These are phyloP conservation scores for Penicillium arizonense DNA, from an alignment of 495 filamentous ascomycete genomes.

Conservation along the genomic window DNA sequence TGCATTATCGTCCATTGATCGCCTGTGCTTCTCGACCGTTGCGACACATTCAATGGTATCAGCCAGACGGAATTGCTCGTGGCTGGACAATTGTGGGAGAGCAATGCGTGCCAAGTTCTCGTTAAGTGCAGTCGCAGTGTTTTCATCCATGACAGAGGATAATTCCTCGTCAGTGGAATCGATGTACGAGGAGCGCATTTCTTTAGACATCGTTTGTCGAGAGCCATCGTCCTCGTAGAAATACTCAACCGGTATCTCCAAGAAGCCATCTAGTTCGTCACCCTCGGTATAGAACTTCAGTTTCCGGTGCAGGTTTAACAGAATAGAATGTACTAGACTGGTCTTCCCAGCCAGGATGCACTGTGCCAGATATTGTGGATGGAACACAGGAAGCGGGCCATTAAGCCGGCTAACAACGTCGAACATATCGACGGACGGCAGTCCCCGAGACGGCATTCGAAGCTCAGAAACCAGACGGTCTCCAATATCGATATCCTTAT, in stretches of 20 bases:
- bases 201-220: conserved; percentile 44
- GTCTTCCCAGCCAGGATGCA: conserved; percentile 82
- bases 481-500: conserved; percentile 65
- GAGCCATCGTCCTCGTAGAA: conserved; percentile 59
- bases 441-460: conserved; percentile 56
- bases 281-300: conserved; percentile 83
- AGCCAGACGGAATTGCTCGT: conserved; percentile 84
- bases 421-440: conserved; percentile 62
- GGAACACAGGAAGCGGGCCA: conserved; percentile 85
- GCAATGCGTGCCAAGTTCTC: conserved; percentile 72
- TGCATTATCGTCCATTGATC: conserved; percentile 91
- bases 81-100: conserved; percentile 80
- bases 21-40: conserved; percentile 81
- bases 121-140: conserved; percentile 66
- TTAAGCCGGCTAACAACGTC: conserved; percentile 80
- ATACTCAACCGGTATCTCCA: conserved; percentile 69
- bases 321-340: conserved; percentile 66
- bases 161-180: conserved; percentile 59
- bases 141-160: conserved; percentile 66
- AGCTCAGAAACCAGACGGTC: conserved; percentile 64
- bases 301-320: conserved; percentile 72
- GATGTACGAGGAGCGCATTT: conserved; percentile 52
- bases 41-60: conserved; percentile 88
- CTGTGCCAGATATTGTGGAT: conserved; percentile 89
- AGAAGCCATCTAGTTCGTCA: conserved; percentile 75